Evolutionary conservation across 768 basidiomycete species (phyloP).

Genomic region (Tylopilus intermedius): DNA sequence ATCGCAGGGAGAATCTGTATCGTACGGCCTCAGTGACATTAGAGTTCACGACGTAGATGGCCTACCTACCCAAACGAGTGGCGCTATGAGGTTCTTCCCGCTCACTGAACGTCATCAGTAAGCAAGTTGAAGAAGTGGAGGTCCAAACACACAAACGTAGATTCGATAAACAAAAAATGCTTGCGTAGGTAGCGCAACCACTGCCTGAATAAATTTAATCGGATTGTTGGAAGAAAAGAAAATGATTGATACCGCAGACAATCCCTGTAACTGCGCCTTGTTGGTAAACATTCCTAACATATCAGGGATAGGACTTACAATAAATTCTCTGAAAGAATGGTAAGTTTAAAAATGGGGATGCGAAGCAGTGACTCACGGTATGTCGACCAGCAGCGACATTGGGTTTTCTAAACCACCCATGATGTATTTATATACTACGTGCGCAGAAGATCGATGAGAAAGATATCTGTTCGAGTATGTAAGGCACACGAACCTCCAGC

Average conservation of each 20-base stretch:
- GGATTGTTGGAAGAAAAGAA: no score
- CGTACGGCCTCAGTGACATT: not conserved
- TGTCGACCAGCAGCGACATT: not conserved
- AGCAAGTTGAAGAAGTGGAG: not conserved
- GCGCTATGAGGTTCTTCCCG: not conserved
- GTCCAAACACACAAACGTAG: not conserved
- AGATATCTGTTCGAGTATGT: not conserved
- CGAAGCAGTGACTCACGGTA: slow-evolving; percentile 1
- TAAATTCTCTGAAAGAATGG: slow-evolving; percentile 5
- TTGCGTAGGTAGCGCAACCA: not conserved
- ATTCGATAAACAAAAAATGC: slow-evolving; percentile 10
- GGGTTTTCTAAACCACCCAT: not conserved
- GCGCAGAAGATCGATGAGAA: not conserved
- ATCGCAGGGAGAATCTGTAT: not conserved
- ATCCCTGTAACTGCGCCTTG: slow-evolving; percentile 3
- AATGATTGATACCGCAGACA: not conserved
- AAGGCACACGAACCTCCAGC: slow-evolving; percentile 5
- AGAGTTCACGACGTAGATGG: not conserved
- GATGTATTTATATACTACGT: slow-evolving; percentile 3
- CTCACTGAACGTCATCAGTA: slow-evolving; percentile 2
- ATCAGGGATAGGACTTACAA: slow-evolving; percentile 1
- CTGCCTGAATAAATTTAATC: not conserved
- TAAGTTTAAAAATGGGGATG: no score
- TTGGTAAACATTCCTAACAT: not conserved
- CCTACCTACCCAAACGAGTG: slow-evolving; percentile 9